These are phyloP conservation scores for Gossypium ekmanianum DNA, from an alignment of 345 rosid genomes.

Conservation along the genomic window DNA sequence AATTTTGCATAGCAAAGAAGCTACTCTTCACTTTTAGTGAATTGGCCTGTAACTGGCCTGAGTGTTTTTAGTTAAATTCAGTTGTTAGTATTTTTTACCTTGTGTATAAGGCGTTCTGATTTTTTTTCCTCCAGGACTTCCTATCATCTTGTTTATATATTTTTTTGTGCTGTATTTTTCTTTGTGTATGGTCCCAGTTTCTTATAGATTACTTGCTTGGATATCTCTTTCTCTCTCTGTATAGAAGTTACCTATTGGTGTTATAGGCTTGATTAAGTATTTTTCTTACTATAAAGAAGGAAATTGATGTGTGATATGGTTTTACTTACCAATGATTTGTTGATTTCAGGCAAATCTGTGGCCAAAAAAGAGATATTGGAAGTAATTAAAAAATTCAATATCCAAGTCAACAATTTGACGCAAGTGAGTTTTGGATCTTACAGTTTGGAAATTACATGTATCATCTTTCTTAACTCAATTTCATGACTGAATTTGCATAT, in stretches of 20 bases:
- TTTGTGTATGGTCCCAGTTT: background rate
- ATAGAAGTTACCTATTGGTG: background rate
- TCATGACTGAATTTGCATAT: background rate
- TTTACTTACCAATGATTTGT: constrained; percentile 12
- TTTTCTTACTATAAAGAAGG: background rate
- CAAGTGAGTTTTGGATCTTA: constrained; percentile 50
- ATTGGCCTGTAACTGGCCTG: background rate
- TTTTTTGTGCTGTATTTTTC: background rate
- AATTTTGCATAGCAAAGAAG: background rate
- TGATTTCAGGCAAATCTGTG: constrained; percentile 49
- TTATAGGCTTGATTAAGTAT: background rate
- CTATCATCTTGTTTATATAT: background rate
- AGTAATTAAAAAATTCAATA: constrained; percentile 68
- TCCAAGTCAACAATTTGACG: constrained; percentile 94
- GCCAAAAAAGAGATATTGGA: constrained; percentile 61
- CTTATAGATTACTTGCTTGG: background rate
- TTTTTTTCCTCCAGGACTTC: no score
- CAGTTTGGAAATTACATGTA: background rate
- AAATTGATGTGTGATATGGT: background rate
- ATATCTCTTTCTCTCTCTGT: background rate
- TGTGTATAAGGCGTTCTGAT: background rate
- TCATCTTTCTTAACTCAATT: constrained; percentile 1
- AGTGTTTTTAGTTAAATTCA: background rate
- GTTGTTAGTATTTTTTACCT: background rate
- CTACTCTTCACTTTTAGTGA: background rate